phyloP scores from a whole-genome alignment of 2,329 filamentous ascomycete genomes.

The Cladophialophora yegresii region DNA sequence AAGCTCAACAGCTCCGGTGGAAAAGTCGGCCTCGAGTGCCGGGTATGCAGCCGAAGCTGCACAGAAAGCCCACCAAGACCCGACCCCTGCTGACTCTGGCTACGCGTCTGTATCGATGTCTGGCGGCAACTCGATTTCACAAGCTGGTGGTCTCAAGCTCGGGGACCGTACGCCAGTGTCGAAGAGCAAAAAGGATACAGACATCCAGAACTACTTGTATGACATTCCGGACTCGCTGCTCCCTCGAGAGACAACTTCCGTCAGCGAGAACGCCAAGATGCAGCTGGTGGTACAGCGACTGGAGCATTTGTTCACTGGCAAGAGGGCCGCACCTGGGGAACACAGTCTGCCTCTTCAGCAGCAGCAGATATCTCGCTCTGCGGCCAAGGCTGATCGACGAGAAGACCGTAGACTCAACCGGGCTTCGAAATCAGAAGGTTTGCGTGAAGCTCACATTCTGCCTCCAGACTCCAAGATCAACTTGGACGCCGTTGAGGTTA shows the following conservation, averaged over 20 bases:
- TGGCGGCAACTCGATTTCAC: conserved; percentile 18
- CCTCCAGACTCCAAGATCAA: conserved; percentile 38
- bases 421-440: conserved; percentile 39
- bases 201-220: conserved; percentile 68
- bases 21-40: conserved; percentile 15
- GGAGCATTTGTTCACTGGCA: conserved; percentile 81
- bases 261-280: conserved; percentile 75
- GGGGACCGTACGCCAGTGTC: conserved; percentile 14
- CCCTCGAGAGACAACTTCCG: conserved; percentile 57
- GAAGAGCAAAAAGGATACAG: conserved; percentile 51
- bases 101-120: conserved; percentile 47
- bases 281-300: conserved; percentile 73
- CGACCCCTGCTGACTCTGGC: conserved; percentile 36
- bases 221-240: conserved; percentile 71
- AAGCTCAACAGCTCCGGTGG: conserved; percentile 18
- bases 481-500: conserved; percentile 23
- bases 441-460: conserved; percentile 48
- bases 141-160: conserved; percentile 10
- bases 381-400: conserved; percentile 45
- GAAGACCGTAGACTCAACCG: conserved; percentile 33
- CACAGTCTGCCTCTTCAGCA: conserved; percentile 58
- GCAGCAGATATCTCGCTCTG: conserved; percentile 60
- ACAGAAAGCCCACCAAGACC: neutral
- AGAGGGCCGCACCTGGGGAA: conserved; percentile 49
- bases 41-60: neutral